Conservation (phyloP, 495 filamentous ascomycete genomes). For the Penicillium taxi region DNA sequence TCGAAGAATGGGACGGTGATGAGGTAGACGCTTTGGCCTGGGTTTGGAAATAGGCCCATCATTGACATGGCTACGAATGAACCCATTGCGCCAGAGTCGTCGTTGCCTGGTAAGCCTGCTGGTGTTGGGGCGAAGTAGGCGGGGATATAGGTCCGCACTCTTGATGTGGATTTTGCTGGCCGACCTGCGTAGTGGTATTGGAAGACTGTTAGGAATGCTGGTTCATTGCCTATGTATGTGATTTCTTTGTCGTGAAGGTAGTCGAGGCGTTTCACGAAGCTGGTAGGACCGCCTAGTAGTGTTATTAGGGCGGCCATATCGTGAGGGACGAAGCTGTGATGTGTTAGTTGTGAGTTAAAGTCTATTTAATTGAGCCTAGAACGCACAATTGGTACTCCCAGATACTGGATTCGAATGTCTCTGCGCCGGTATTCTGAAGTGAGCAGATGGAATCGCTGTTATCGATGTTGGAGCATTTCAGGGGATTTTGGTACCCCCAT, state of each 20-base stretch:
- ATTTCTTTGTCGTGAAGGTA: constrained; percentile 49
- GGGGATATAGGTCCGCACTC: constrained; percentile 39
- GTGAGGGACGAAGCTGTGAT: constrained; percentile 54
- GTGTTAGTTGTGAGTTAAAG: constrained; percentile 1
- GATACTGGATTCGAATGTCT: constrained; percentile 60
- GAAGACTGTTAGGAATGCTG: constrained; percentile 60
- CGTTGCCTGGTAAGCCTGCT: constrained; percentile 50
- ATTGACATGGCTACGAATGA: constrained; percentile 53
- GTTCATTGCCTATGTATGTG: constrained; percentile 64
- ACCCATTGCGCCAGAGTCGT: constrained; percentile 55
- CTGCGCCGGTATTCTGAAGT: constrained; percentile 44
- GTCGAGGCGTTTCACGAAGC: constrained; percentile 57
- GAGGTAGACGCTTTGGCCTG: constrained; percentile 50
- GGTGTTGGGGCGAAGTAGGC: constrained; percentile 34
- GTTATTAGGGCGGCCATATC: constrained; percentile 59
- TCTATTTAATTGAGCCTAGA: not conserved
- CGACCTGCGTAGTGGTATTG: constrained; percentile 66
- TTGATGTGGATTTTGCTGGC: constrained; percentile 47
- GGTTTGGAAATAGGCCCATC: constrained; percentile 54
- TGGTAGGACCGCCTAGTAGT: constrained; percentile 48
- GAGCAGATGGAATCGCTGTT: constrained; percentile 50
- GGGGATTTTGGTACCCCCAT: constrained; percentile 54
- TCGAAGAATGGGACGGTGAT: constrained; percentile 52
- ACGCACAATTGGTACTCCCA: constrained; percentile 65
- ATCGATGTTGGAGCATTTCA: constrained; percentile 38